Conservation (phyloP, 2,329 filamentous ascomycete genomes). For the Botrytis galanthina region DNA sequence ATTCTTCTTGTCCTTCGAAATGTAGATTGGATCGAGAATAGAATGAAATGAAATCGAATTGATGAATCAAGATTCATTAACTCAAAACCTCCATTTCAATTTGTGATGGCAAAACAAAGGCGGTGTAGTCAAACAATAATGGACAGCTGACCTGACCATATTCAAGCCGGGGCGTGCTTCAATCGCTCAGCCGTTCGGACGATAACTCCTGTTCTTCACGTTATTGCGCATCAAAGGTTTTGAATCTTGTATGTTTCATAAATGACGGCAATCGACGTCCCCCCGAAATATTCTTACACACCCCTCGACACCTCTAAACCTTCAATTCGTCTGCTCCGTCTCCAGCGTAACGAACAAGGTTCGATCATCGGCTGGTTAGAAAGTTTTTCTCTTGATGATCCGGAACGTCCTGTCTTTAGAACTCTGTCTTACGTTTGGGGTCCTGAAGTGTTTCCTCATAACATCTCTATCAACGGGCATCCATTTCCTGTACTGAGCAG, state of each 20-base stretch:
- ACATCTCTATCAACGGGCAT: background rate
- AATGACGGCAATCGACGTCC: background rate
- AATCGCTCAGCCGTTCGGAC: background rate
- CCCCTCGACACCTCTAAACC: constrained; percentile 15
- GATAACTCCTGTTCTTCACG: background rate
- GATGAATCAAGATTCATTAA: background rate
- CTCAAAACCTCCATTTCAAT: background rate
- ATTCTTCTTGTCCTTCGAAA: background rate
- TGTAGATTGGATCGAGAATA: background rate
- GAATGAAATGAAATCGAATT: background rate
- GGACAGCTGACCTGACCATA: background rate
- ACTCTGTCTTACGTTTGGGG: background rate
- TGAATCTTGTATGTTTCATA: background rate
- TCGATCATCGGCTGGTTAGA: constrained; percentile 18
- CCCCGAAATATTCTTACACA: constrained; percentile 14
- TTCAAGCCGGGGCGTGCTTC: background rate
- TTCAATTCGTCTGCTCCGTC: constrained; percentile 17
- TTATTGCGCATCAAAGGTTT: background rate
- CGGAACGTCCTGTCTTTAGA: background rate
- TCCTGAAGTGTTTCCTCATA: background rate
- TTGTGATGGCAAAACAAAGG: background rate
- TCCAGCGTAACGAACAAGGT: constrained; percentile 5
- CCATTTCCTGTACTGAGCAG: background rate
- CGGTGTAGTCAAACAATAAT: background rate
- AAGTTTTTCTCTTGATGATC: background rate